Evolutionary conservation across 1,284 basidiomycete genomes (phyloP), one percentile per base, ranked within the genome.

Genomic region (Tetrapyrgos nigripes): DNA sequence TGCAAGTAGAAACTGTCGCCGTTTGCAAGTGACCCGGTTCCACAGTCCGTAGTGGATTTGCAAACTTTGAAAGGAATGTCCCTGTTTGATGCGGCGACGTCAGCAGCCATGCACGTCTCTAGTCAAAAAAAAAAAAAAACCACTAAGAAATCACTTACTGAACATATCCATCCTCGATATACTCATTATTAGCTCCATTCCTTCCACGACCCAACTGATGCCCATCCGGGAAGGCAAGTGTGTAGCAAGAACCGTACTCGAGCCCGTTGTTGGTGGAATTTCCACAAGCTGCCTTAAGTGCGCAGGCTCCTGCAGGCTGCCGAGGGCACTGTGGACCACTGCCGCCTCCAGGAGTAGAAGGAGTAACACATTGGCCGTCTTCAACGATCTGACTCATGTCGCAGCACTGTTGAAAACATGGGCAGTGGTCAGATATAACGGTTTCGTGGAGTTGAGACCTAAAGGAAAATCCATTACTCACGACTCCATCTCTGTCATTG

Each of bases 61-160:
- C 53, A 54, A 21, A 54, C 53, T 44, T 46, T 44, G 43, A 21
- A 54, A 11, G 53, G 53, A 29, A 54, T 54, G 28, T 54, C 35
- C 46, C 53, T 54, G 14, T 33, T 33, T 14, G 31, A 33, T 33
- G 50, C 17, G 27, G 4, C 19, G 23, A 28, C 17, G 17, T 40
- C 37, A 33, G 31, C 14, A 33, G 14, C 31, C 8, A 33, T 14
- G 8, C 31, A 8, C 31, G 31, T 8, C 14, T 17, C 33, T 19
- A 4, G 21, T 23, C 35, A 11, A 19, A 17, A 35, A 31, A 4
- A 10, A 19, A 19, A n/a, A 3, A 40, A 37, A 11, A 21, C 3
- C 19, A 28, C 24, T 2, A 44, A 17, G 17, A 54, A 13, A 28
- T 3, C 19, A 44, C 44, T 6, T 44, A 57, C 55, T 57, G 55